Evolutionary conservation across 805 yeast genomes (phyloP).

Genomic region (Limtongia smithiae): DNA sequence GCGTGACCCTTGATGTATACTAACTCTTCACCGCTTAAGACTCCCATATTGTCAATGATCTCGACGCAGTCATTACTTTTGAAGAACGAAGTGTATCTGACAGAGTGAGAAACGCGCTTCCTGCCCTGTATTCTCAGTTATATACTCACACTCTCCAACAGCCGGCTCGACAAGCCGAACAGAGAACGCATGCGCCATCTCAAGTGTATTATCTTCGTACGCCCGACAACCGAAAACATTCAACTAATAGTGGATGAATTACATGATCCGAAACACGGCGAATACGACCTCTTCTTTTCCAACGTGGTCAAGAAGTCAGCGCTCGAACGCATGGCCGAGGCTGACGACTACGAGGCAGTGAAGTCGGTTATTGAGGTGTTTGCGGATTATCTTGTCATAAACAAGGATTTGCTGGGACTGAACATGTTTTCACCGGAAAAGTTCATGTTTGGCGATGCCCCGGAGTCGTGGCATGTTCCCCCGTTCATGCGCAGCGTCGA

Average conservation of each 20-base stretch:
- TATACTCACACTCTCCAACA: neutral
- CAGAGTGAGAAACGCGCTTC: constrained; percentile 50
- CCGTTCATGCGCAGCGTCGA: constrained; percentile 45
- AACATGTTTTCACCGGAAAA: constrained; percentile 37
- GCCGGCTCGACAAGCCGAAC: constrained; percentile 52
- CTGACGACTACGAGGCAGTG: constrained; percentile 82
- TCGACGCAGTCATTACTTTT: constrained; percentile 83
- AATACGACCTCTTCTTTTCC: constrained; percentile 72
- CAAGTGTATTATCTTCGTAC: constrained; percentile 72
- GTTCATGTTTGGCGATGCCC: constrained; percentile 39
- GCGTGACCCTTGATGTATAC: neutral
- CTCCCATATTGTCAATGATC: constrained; percentile 80
- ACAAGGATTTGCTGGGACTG: constrained; percentile 61
- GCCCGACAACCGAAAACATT: constrained; percentile 67
- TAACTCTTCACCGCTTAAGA: constrained; percentile 32
- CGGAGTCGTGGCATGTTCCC: constrained; percentile 47
- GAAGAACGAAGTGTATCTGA: constrained; percentile 76
- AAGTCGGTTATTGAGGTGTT: constrained; percentile 75
- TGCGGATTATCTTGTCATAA: constrained; percentile 75
- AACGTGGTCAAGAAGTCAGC: constrained; percentile 72
- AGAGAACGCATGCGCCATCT: constrained; percentile 75
- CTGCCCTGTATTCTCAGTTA: too few species aligned
- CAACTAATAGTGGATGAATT: constrained; percentile 62
- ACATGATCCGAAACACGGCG: constrained; percentile 70
- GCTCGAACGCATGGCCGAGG: constrained; percentile 82